These are phyloP conservation scores for Colletotrichum sp. DNA, from an alignment of 2,329 filamentous ascomycete genomes.

Conservation along the genomic window DNA sequence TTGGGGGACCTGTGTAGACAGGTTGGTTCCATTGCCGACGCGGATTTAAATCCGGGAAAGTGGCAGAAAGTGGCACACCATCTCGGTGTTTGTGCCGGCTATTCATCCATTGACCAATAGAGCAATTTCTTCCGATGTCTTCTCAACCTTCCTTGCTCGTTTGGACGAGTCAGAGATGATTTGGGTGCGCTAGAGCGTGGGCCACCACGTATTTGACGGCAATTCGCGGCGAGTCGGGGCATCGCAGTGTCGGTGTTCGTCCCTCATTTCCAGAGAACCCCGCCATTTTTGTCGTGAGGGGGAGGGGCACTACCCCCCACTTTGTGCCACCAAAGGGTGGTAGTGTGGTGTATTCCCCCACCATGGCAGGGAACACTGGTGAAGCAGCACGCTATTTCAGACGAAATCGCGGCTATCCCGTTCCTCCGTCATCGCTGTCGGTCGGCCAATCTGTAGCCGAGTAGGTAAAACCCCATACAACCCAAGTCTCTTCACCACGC, in stretches of 20 bases:
- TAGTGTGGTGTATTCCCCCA: not conserved
- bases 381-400: not conserved
- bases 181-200: not conserved
- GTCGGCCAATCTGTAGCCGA: not conserved
- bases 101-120: not conserved
- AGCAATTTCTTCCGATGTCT: not conserved
- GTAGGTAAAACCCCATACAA: not conserved
- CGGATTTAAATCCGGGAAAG: not conserved
- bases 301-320: not conserved
- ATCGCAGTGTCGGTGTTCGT: not conserved
- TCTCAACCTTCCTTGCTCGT: not conserved
- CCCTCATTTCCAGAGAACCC: not conserved
- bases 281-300: not conserved
- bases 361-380: not conserved
- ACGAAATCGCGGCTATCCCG: not conserved
- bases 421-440: not conserved
- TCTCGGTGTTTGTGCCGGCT: not conserved
- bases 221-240: not conserved
- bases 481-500: not conserved
- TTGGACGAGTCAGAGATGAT: slow-evolving; percentile 1
- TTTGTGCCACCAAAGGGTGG: not conserved
- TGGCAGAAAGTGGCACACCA: not conserved
- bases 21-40: not conserved
- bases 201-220: not conserved
- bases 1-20: not conserved